Base-by-base conservation (phyloP, 257 asterid genomes). In the Dorcoceras hygrometricum region DNA sequence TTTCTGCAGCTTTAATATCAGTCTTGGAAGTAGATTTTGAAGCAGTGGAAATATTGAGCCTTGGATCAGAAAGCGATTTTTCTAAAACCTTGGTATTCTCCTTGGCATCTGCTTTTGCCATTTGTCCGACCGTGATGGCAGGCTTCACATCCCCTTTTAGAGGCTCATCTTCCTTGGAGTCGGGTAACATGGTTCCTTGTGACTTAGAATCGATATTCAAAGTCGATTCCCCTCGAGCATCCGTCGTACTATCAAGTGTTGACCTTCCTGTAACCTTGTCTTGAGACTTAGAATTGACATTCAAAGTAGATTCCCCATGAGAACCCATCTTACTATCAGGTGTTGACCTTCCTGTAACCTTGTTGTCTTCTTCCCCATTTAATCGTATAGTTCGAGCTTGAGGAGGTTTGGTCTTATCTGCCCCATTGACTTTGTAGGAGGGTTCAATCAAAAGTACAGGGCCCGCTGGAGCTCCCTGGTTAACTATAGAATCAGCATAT, bases 371-470 rank as follows among this genome's bases (percentile, higher is more conserved):
- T 65, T 78, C 97, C 20, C 77, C 86, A 69, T 67, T 83, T 64
- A 77, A 72, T 8, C 81, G 89, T 19, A 77, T 34, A 59, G 88
- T 32, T 62, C 87, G 88, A 68, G 80, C 65, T 75, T 79, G 90
- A 75, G 46, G 54, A 75, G 46, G 54, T 75, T 90, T 90, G 23
- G 76, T 71, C 78, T 79, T 89, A 31, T 93, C 96, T 72, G 86
- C 97, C 39, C 92, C 96, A 59, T 82, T 88, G 77, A 86, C 73
- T 75, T 89, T 93, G 66, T 87, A 80, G 71, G 94, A 73, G 32
- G 99, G 95, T 71, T 93, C 99, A 46, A 85, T 82, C 73, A 94
- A 71, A 67, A 81, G 78, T 69, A 80, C 57, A 0, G 88, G 96
- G 31, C 95, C 90, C 66, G 95, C 71, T 24, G 82, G 73, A 43